Percentiles rank a stretch among this genome's conserved stretches.
Conservation (phyloP, 169 alveolate species). For the Cryptosporidium parvum region DNA sequence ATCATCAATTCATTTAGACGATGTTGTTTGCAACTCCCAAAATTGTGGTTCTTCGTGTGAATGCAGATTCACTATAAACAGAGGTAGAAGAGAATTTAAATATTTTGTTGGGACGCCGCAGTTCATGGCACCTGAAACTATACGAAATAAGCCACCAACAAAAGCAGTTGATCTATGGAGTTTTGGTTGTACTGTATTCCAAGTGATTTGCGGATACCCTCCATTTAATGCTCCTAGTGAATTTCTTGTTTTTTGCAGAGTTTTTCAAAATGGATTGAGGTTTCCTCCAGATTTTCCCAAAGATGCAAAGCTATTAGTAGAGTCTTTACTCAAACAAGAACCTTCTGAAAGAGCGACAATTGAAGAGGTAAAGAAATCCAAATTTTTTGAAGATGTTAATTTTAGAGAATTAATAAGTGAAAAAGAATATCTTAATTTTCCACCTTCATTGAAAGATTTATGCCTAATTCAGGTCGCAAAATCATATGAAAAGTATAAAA, state of each 20-base stretch:
- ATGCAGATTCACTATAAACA: slow-evolving; percentile 42
- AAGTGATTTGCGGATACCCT: slow-evolving; percentile 86
- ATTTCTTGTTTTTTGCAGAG: slow-evolving; percentile 65
- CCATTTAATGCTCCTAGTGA: slow-evolving; percentile 77
- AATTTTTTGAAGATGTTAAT: slow-evolving; percentile 31
- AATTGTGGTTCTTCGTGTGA: slow-evolving; percentile 42
- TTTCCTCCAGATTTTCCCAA: slow-evolving; percentile 74
- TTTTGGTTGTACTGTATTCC: slow-evolving; percentile 91
- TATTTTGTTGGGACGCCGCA: slow-evolving; percentile 93
- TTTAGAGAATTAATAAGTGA: slow-evolving; percentile 20
- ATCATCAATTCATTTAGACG: slow-evolving; percentile 83
- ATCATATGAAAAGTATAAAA: slow-evolving; percentile 3
- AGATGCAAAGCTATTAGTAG: slow-evolving; percentile 27
- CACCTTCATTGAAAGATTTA: slow-evolving; percentile 47
- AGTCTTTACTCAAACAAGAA: slow-evolving; percentile 19
- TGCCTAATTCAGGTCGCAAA: slow-evolving; percentile 37
- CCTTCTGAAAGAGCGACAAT: slow-evolving; percentile 55
- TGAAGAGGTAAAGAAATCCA: slow-evolving; percentile 19
- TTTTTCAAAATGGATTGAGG: slow-evolving; percentile 4
- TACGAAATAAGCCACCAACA: slow-evolving; percentile 87
- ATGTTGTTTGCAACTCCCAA: slow-evolving; percentile 20
- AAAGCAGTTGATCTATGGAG: slow-evolving; percentile 91
- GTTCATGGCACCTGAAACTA: slow-evolving; percentile 94
- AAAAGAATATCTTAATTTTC: slow-evolving; percentile 8
- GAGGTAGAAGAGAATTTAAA: slow-evolving; percentile 82